Percentiles rank a stretch among this genome's conserved stretches.
Evolutionary conservation across 2,329 filamentous ascomycete species (phyloP).

Genomic region (Fusarium sambucinum): DNA sequence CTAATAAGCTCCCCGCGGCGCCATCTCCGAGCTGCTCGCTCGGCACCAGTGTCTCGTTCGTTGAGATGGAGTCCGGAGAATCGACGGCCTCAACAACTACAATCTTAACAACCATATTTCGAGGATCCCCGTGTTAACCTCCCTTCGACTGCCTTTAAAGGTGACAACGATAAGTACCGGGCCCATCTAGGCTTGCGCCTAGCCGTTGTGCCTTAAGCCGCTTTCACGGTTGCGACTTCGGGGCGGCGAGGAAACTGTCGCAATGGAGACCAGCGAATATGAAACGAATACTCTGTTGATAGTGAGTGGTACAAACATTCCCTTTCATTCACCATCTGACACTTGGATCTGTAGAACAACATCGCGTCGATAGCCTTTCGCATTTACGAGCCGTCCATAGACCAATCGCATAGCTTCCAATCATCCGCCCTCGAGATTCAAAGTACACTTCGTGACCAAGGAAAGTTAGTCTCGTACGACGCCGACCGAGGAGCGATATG

Average conservation of each 20-base stretch:
- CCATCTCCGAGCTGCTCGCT: conserved; percentile 41
- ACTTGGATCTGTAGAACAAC: conserved; percentile 60
- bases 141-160: conserved; percentile 8
- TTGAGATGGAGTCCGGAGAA: conserved; percentile 57
- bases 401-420: conserved; percentile 59
- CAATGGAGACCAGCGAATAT: conserved; percentile 73
- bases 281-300: conserved; percentile 71
- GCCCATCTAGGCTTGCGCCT: conserved; percentile 37
- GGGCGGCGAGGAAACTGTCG: conserved; percentile 55
- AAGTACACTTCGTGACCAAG: conserved; percentile 62
- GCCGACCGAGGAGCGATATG: conserved; percentile 63
- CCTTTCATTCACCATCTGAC: conserved; percentile 24
- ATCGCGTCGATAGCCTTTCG: conserved; percentile 67
- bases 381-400: conserved; percentile 64
- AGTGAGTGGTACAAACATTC: conserved; percentile 52
- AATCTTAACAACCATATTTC: conserved; percentile 35
- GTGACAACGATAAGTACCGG: conserved; percentile 11
- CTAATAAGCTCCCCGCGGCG: conserved; percentile 36
- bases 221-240: conserved; percentile 46
- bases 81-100: conserved; percentile 40
- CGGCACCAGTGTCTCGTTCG: conserved; percentile 45
- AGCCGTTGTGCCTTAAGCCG: conserved; percentile 44
- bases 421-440: conserved; percentile 65
- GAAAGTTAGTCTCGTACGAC: conserved; percentile 67
- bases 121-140: conserved; percentile 31